These are phyloP conservation scores for Fonsecaea multimorphosa DNA, from an alignment of 2,329 filamentous ascomycete genomes.

Conservation along the genomic window DNA sequence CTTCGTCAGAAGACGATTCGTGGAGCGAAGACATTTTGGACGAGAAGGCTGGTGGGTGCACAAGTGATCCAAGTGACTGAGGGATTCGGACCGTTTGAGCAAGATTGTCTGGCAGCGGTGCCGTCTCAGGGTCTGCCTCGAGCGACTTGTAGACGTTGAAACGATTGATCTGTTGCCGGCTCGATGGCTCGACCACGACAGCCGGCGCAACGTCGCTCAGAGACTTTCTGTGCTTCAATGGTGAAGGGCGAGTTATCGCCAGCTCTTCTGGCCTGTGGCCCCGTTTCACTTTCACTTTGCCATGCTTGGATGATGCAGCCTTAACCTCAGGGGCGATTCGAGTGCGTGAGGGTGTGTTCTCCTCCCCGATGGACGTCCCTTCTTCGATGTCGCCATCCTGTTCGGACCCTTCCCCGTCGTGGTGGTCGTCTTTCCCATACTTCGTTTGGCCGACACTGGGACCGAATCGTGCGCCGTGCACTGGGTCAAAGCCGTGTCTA, in stretches of 20 bases:
- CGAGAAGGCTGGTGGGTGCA: slow-evolving; percentile 26
- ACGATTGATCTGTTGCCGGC: slow-evolving; percentile 19
- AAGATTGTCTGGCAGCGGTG: background rate
- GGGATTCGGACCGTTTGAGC: slow-evolving; percentile 6
- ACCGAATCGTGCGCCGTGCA: slow-evolving; percentile 14
- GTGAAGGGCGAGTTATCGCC: slow-evolving; percentile 7
- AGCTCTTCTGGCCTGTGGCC: slow-evolving; percentile 5
- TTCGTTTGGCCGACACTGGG: background rate
- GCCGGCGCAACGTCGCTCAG: slow-evolving; percentile 8
- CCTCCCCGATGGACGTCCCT: slow-evolving; percentile 9
- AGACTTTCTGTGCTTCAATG: slow-evolving; percentile 18
- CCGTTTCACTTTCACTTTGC: slow-evolving; percentile 1
- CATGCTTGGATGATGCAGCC: background rate
- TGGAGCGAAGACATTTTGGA: slow-evolving; percentile 34
- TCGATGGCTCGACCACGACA: slow-evolving; percentile 3
- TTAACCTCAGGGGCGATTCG: slow-evolving; percentile 11
- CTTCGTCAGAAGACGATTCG: slow-evolving; percentile 37
- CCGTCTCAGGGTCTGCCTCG: background rate
- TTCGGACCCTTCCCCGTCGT: slow-evolving; percentile 27
- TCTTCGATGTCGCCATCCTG: slow-evolving; percentile 27
- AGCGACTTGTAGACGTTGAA: slow-evolving; percentile 24
- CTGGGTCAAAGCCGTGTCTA: slow-evolving; percentile 19
- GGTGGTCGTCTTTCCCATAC: slow-evolving; percentile 4
- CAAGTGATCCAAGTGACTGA: slow-evolving; percentile 6
- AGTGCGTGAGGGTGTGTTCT: slow-evolving; percentile 32